Base-by-base conservation (phyloP, 345 rosid genomes). In the Aegle marmelos region DNA sequence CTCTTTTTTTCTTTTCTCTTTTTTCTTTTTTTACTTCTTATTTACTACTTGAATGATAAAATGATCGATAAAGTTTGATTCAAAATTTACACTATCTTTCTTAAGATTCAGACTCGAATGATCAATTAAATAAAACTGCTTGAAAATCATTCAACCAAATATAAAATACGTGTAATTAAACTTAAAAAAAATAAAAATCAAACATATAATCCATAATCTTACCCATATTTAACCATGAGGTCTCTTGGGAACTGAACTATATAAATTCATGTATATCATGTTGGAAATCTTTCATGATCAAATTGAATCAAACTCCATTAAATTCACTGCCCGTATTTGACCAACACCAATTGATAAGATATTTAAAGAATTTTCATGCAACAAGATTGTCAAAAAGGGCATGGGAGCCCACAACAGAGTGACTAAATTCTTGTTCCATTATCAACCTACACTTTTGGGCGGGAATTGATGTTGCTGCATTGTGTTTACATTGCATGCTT, bases 401-500 rank as follows among this genome's bases (percentile, higher is more conserved):
- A 53, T 4, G 61, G 31, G 36, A 70, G 37, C 60, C 74, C 73
- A 33, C 8, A 72, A 28, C 10, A 28, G 1, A 17, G 17, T 4
- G 24, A 70, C 10, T 21, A 9, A 54, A 56, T 72, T 72, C 31
- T 54, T 33, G 17, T n/a, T 22, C 64, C 30, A 56, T 31, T 6
- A 13, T n/a, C 9, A 10, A 21, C 21, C 9, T 25, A 17, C 28
- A 73, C 1, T 39, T 73, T 59, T 59, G 64, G 62, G 76, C 25
- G 76, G 54, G 34, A 37, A 36, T 24, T 27, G 67, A 25, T 59
- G 56, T 13, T 48, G 74, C 4, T 37, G 17, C 73, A 13, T 34
- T 53, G 64, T 58, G 76, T 58, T 72, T 72, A 72, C 76, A 72
- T 72, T 33, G 31, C 60, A 30, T 50, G 33, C 60, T 24, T 4